These are phyloP conservation scores for Haberlea rhodopensis DNA, from an alignment of 257 asterid species.

Conservation along the genomic window DNA sequence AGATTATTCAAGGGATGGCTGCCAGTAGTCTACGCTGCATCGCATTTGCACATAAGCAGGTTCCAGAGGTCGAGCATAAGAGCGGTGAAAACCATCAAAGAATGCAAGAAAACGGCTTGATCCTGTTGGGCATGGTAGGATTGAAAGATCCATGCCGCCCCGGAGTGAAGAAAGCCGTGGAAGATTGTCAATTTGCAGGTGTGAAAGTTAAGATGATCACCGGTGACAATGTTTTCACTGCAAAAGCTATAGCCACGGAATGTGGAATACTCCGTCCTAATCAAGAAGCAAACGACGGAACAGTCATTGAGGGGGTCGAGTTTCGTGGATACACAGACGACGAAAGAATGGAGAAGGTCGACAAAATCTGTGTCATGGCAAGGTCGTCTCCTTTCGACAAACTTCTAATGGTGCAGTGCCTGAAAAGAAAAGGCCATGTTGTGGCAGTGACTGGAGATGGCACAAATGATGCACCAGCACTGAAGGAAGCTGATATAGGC, in stretches of 20 bases:
- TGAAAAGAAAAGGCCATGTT: slow-evolving; percentile 52
- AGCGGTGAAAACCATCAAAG: slow-evolving; percentile 16
- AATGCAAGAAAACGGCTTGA: slow-evolving; percentile 36
- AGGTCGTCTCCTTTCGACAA: slow-evolving; percentile 79
- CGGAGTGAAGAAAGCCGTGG: slow-evolving; percentile 57
- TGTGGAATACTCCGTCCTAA: slow-evolving; percentile 54
- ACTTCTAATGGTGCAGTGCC: slow-evolving; percentile 71
- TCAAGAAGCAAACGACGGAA: slow-evolving; percentile 21
- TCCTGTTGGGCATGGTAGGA: slow-evolving; percentile 57
- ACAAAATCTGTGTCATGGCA: slow-evolving; percentile 60
- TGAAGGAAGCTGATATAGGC: too few relatives aligned
- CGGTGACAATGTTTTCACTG: slow-evolving; percentile 72
- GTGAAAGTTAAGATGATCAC: slow-evolving; percentile 74
- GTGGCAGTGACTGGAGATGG: too few relatives aligned
- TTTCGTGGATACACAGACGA: slow-evolving; percentile 59
- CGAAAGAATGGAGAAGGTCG: slow-evolving; percentile 58
- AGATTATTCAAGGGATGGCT: slow-evolving; percentile 67
- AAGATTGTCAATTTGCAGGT: slow-evolving; percentile 59
- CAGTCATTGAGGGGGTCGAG: slow-evolving; percentile 62
- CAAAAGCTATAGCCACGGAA: slow-evolving; percentile 69
- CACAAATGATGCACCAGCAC: too few relatives aligned
- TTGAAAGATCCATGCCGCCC: slow-evolving; percentile 70
- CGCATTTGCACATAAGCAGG: slow-evolving; percentile 60
- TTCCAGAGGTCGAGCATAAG: slow-evolving; percentile 16
- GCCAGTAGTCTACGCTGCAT: slow-evolving; percentile 68